Conservation (phyloP, 106 monocot genomes). For the Cymbidium sinense region DNA sequence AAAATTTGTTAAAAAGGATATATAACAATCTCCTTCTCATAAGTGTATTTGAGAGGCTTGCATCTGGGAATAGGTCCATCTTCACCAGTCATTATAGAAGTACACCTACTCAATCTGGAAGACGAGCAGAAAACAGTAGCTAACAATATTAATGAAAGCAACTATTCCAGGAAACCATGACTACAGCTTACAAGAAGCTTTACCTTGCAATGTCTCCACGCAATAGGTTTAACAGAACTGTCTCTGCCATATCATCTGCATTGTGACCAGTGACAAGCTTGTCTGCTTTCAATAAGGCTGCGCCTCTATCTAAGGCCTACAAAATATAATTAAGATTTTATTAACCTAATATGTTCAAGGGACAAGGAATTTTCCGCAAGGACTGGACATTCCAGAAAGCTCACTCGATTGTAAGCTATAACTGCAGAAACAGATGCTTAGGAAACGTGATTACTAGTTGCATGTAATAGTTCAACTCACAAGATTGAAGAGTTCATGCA, state of each 20-base stretch:
- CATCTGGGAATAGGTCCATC: conserved; percentile 99
- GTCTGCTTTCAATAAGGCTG: conserved; percentile 78
- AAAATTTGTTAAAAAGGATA: conserved; percentile 53
- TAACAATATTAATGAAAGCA: not conserved
- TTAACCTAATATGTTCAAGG: not conserved
- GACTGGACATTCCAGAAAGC: no score
- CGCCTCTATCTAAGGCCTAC: conserved; percentile 95
- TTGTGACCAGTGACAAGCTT: conserved; percentile 98
- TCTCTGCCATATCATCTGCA: conserved; percentile 99
- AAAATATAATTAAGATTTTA: not conserved
- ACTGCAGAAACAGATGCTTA: not conserved
- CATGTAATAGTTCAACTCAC: not conserved
- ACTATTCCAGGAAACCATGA: not conserved
- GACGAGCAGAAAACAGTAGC: not conserved
- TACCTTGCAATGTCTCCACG: conserved; percentile 98
- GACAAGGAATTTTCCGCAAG: not conserved
- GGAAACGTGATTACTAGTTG: not conserved
- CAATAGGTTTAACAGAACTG: conserved; percentile 86
- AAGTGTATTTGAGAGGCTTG: conserved; percentile 99
- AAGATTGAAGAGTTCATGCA: not conserved
- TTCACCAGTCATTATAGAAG: conserved; percentile 94
- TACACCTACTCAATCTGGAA: conserved; percentile 89
- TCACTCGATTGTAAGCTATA: no score
- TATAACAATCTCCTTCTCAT: conserved; percentile 99
- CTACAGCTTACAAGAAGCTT: not conserved